These are phyloP conservation scores for Dendrobium nobile DNA, from an alignment of 106 monocot genomes.

Conservation along the genomic window DNA sequence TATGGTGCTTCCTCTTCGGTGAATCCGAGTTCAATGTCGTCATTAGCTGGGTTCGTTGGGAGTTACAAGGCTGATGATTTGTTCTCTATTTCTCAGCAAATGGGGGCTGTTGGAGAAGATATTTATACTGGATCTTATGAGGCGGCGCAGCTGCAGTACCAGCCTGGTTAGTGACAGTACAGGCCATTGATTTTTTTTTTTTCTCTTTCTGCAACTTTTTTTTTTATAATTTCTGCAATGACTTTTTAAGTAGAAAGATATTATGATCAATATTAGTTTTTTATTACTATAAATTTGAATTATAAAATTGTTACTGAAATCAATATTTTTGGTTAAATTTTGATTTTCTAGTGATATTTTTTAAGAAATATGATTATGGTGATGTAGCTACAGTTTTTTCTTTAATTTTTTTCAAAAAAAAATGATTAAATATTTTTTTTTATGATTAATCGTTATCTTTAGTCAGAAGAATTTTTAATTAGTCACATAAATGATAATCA, in stretches of 20 bases:
- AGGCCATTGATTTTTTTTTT: neutral
- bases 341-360: neutral
- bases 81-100: conserved; percentile 70
- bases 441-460: too few species aligned
- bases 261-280: neutral
- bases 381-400: too few species aligned
- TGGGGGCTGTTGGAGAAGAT: conserved; percentile 29
- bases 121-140: neutral
- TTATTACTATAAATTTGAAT: neutral
- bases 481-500: too few species aligned
- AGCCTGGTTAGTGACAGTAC: neutral
- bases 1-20: neutral
- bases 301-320: neutral
- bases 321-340: neutral
- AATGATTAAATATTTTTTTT: too few species aligned
- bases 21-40: conserved; percentile 8
- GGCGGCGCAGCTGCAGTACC: conserved; percentile 1
- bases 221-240: too few species aligned
- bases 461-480: too few species aligned
- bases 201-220: neutral
- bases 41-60: conserved; percentile 17
- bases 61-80: conserved; percentile 48
- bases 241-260: neutral
- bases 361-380: too few species aligned
- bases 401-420: too few species aligned